Percentiles rank a stretch among this genome's conserved stretches.
Conservation (phyloP, 257 asterid species). For the Sherardia arvensis region DNA sequence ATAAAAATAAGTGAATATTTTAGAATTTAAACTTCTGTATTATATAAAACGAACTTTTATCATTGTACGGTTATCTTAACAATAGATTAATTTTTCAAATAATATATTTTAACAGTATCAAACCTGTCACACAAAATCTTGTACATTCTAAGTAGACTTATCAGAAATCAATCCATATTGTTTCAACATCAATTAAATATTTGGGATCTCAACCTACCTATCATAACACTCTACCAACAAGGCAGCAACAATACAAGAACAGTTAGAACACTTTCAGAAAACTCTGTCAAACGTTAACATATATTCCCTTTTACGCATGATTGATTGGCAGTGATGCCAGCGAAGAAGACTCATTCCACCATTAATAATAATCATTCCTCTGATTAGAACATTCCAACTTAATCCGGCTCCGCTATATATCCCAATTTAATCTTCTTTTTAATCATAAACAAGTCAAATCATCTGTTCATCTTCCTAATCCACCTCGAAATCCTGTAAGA, state of each 20-base stretch:
- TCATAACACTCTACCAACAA: too few species aligned
- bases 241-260: not conserved
- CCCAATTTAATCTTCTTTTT: not conserved
- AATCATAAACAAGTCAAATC: not conserved
- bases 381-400: not conserved
- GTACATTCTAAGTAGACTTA: too few species aligned
- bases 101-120: too few species aligned
- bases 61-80: too few species aligned
- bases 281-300: not conserved
- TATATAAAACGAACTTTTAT: too few species aligned
- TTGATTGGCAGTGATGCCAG: slow-evolving; percentile 3
- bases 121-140: too few species aligned
- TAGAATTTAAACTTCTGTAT: too few species aligned
- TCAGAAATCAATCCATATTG: too few species aligned
- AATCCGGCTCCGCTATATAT: slow-evolving; percentile 1
- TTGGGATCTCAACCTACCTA: too few species aligned
- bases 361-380: not conserved
- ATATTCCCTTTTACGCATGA: not conserved
- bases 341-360: slow-evolving; percentile 3
- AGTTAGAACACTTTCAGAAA: not conserved
- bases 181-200: too few species aligned
- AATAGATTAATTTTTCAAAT: too few species aligned
- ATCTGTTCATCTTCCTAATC: not conserved
- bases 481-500: not conserved
- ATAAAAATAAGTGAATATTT: too few species aligned